Base-by-base conservation (phyloP, 495 filamentous ascomycete genomes). In the Umbilicaria muhlenbergii region DNA sequence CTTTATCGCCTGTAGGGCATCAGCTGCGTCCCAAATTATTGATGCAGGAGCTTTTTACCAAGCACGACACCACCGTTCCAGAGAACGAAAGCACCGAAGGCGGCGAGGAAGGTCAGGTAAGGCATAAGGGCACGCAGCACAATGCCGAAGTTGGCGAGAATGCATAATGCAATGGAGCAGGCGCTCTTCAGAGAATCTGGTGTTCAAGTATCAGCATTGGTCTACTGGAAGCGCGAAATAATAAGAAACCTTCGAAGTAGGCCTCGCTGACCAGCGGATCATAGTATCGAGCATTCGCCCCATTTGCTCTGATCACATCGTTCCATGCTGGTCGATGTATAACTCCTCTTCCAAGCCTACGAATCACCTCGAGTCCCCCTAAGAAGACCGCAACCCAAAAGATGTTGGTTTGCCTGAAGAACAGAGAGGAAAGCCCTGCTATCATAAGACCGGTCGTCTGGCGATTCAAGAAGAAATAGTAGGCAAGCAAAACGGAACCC, bases 11-110 rank as follows among this genome's bases (percentile, higher is more conserved):
- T 85, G 42, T 2, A 1, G 7, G 5, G 39, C 34, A 33, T 53
- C 14, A 59, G 51, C 43, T 51, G 34, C 33, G 49, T 16, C 19
- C 34, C 32, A 6, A 36, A 36, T 34, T 24, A 15, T 6, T 3
- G 11, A 11, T 13, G 13, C 44, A 17, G 13, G 5, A 18, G 24
- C 38, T 24, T 57, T 58, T 36, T 61, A 85, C 86, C 91, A 19
- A 98, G 71, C 1, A 95, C 91, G 15, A 98, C 88, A 7, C 88
- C 79, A 36, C 82, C 77, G 51, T 98, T 98, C 83, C 79, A 91
- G 12, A 72, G 41, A 0, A 95, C 76, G 55, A 94, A 94, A 11
- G 57, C 67, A 11, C 60, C 74, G 54, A 98, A 98, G 0, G 73
- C 62, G 3, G 51, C 59, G 3, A 94, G 64, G 8, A 92, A 64